Evolutionary conservation across 805 yeast species (phyloP), one percentile per base, ranked within the genome.

Genomic region (Candida maltosa): DNA sequence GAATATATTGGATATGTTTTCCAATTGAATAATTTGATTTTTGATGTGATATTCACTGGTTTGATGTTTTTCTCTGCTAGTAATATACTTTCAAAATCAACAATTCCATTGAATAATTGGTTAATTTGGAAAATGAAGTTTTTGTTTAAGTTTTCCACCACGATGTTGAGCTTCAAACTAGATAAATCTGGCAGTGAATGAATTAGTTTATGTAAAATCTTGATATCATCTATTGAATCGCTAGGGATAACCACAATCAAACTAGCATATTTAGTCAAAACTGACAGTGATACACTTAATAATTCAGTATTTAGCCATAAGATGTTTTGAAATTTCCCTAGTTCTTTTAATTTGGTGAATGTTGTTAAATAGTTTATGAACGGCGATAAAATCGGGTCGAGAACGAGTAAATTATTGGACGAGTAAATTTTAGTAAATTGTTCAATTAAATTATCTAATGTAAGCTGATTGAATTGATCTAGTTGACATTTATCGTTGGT

Each of bases 351-450:
- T 6, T 56, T 51, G 36, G 75, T 69, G 52, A 80, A 80, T 8
- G 82, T 75, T 9, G 79, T 70, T 23, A 80, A 57, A 24, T 62
- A 62, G 49, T 83, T 76, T 37, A 82, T 55, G 9, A 73, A 49
- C 1, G 73, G 58, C 2, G 82, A 65, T 25, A 80, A 49, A 4
- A 56, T 48, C 21, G 62, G 60, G 40, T 80, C 82, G 22, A 78
- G 52, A 11, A 70, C 45, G 35, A 73, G 42, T 27, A 61, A 47
- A 41, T 56, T 59, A 35, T 52, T 50, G 10, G 44, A 34, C 8
- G 64, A 48, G 33, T 46, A 47, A 11, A 63, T 52, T 17, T 45
- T 46, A 14, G 45, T 31, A 17, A 63, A 47, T n/a, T 48, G 40
- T 12, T 16, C 32, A 14, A 43, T 23, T n/a, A 63, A 49, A 33